Percentiles rank a stretch among this genome's conserved stretches.
phyloP scores from a whole-genome alignment of 2,329 filamentous ascomycete genomes.

The Aureobasidium namibiae region DNA sequence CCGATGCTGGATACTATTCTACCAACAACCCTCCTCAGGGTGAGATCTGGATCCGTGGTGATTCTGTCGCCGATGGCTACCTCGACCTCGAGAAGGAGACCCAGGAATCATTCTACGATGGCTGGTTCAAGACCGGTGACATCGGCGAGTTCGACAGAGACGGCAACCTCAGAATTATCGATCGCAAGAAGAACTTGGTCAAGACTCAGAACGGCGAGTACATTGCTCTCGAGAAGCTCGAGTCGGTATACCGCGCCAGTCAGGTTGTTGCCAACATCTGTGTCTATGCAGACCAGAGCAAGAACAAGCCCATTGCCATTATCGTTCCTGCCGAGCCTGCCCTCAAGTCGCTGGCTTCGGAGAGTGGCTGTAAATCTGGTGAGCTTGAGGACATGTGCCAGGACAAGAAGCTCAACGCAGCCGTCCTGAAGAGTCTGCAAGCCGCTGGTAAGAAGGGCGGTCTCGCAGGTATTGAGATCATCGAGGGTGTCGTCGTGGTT shows the following conservation, averaged over 20 bases:
- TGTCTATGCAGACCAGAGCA: conserved; percentile 68
- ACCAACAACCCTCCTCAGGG: conserved; percentile 74
- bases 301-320: conserved; percentile 73
- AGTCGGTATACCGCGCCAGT: conserved; percentile 77
- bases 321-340: conserved; percentile 56
- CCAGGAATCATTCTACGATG: conserved; percentile 63
- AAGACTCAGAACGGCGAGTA: conserved; percentile 96
- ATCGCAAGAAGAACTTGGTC: conserved; percentile 96
- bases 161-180: conserved; percentile 79
- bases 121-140: conserved; percentile 96
- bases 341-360: conserved; percentile 47
- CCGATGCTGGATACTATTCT: conserved; percentile 77
- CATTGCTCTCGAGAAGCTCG: conserved; percentile 90
- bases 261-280: conserved; percentile 80
- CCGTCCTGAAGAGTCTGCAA: conserved; percentile 65
- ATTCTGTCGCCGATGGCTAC: conserved; percentile 67
- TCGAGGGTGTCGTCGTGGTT: conserved; percentile 67
- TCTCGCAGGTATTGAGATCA: conserved; percentile 62
- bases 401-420: conserved; percentile 54
- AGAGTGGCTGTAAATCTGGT: conserved; percentile 52
- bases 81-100: conserved; percentile 83
- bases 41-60: conserved; percentile 83
- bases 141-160: conserved; percentile 79
- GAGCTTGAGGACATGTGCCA: conserved; percentile 62
- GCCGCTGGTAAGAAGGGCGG: conserved; percentile 56